Evolutionary conservation across 2,329 filamentous ascomycete species (phyloP).

Genomic region (Penicillium concentricum): DNA sequence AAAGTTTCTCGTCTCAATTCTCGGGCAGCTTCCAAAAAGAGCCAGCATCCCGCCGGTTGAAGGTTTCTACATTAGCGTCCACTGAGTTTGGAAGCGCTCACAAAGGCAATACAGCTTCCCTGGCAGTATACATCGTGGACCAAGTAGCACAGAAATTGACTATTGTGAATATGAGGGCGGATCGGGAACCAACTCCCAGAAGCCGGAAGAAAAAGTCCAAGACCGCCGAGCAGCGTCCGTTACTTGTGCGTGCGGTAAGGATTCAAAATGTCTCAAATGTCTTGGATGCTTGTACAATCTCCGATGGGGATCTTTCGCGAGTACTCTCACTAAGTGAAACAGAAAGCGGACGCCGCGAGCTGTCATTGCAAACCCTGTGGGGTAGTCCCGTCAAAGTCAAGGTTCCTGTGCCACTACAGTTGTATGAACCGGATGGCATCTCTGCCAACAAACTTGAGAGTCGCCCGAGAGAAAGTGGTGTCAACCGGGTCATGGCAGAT

Average conservation of each 20-base stretch:
- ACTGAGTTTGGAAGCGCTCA: conserved; percentile 33
- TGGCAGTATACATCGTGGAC: conserved; percentile 67
- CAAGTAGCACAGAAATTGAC: conserved; percentile 65
- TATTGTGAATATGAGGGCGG: conserved; percentile 62
- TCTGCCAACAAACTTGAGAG: conserved; percentile 54
- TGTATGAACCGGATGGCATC: conserved; percentile 61
- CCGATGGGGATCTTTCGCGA: conserved; percentile 65
- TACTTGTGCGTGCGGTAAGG: conserved; percentile 40
- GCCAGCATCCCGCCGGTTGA: conserved; percentile 30
- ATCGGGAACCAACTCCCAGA: conserved; percentile 38
- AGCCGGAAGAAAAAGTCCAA: conserved; percentile 31
- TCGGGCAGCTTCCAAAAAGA: conserved; percentile 31
- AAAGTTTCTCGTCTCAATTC: conserved; percentile 62
- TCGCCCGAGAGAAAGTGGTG: conserved; percentile 54
- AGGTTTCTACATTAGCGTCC: conserved; percentile 64
- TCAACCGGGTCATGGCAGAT: conserved; percentile 47
- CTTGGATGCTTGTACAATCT: conserved; percentile 69
- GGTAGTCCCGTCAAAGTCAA: conserved; percentile 66
- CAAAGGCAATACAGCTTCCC: conserved; percentile 30
- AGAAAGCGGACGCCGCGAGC: conserved; percentile 60
- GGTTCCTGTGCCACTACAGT: conserved; percentile 57
- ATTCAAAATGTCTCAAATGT: conserved; percentile 65
- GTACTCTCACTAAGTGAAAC: conserved; percentile 69
- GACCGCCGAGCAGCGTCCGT: conserved; percentile 23
- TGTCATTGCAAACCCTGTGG: conserved; percentile 76